Conservation (phyloP, 441 rosid genomes). For the Metrosideros polymorpha region DNA sequence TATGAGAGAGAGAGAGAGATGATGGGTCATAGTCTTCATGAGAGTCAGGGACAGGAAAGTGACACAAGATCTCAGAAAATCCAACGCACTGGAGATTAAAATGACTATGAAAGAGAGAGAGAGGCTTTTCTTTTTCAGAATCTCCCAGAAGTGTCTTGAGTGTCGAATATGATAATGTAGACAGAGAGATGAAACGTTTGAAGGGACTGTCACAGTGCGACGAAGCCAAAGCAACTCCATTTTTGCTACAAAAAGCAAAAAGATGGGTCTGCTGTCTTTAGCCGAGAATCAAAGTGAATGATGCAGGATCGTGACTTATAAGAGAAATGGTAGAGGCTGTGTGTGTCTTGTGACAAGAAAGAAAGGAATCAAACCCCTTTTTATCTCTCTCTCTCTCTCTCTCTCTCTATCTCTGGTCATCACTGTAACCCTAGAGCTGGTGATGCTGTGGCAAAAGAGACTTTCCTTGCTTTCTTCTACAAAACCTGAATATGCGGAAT, state of each 20-base stretch:
- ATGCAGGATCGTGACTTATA: not conserved
- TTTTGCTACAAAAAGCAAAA: not conserved
- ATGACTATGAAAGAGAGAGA: not conserved
- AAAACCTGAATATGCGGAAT: not conserved
- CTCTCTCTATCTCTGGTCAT: not conserved
- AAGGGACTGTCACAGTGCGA: not conserved
- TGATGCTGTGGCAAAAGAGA: not conserved
- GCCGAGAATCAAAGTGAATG: not conserved
- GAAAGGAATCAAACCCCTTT: not conserved
- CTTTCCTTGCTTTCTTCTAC: not conserved
- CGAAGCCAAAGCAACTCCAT: not conserved
- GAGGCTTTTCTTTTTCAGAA: not conserved
- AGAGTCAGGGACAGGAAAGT: slow-evolving; percentile 7
- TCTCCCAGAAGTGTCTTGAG: not conserved
- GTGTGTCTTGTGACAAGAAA: not conserved
- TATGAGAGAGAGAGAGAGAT: not conserved
- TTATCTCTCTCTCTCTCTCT: not conserved
- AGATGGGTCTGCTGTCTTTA: not conserved
- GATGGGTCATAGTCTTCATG: not conserved
- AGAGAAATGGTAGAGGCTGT: not conserved
- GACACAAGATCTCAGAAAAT: slow-evolving; percentile 5
- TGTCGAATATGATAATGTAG: not conserved
- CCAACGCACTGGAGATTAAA: not conserved
- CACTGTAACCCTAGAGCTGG: not conserved
- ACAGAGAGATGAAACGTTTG: not conserved